Evolutionary conservation across 2,329 filamentous ascomycete genomes (phyloP).

Genomic region (Diaporthe eres): DNA sequence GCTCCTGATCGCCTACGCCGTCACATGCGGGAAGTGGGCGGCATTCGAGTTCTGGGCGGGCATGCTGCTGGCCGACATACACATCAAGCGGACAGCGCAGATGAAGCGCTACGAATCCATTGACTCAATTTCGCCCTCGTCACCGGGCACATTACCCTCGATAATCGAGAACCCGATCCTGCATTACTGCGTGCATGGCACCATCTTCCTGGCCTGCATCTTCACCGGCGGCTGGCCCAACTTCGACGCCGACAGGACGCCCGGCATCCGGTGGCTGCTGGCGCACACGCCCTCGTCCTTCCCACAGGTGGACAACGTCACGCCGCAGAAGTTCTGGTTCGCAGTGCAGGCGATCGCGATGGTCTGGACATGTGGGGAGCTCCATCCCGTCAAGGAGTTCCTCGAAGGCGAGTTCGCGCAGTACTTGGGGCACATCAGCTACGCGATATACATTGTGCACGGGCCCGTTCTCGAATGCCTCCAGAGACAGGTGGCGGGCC

Average conservation of each 20-base stretch:
- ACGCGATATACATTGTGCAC: slow-evolving; percentile 71
- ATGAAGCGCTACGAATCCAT: slow-evolving; percentile 42
- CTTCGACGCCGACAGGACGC: slow-evolving; percentile 50
- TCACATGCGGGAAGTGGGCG: slow-evolving; percentile 57
- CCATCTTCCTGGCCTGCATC: slow-evolving; percentile 49
- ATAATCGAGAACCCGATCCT: slow-evolving; percentile 39
- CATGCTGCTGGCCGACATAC: slow-evolving; percentile 60
- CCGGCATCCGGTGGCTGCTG: slow-evolving; percentile 51
- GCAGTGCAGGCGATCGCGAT: slow-evolving; percentile 51
- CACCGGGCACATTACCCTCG: slow-evolving; percentile 31
- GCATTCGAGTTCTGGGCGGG: slow-evolving; percentile 62
- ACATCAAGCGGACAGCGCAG: slow-evolving; percentile 52
- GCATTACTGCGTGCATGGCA: slow-evolving; percentile 45
- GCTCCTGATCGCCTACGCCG: slow-evolving; percentile 54
- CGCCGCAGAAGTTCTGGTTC: slow-evolving; percentile 56
- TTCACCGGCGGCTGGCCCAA: slow-evolving; percentile 60
- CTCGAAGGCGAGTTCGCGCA: slow-evolving; percentile 65
- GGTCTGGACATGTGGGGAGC: slow-evolving; percentile 57
- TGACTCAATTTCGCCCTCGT: slow-evolving; percentile 7
- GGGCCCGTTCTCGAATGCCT: slow-evolving; percentile 62
- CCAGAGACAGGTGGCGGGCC: slow-evolving; percentile 50
- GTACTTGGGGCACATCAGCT: slow-evolving; percentile 70
- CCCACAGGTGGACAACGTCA: slow-evolving; percentile 49
- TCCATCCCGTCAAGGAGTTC: slow-evolving; percentile 51
- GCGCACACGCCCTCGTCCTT: slow-evolving; percentile 53